Evolutionary conservation across 2,329 filamentous ascomycete species (phyloP).

Genomic region (Cladorrhinum sp.): DNA sequence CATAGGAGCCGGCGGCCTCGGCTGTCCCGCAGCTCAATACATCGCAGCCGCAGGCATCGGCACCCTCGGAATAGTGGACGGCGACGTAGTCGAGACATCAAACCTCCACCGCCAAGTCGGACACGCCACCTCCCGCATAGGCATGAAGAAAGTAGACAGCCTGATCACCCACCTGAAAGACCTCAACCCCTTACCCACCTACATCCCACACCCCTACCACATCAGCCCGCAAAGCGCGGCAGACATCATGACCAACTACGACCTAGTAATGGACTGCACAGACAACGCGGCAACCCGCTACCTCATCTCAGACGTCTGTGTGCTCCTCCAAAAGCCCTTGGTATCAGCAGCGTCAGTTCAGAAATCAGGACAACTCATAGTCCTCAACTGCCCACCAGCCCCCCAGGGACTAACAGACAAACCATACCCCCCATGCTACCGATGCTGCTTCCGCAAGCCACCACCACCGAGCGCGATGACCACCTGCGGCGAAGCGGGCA

Average conservation of each 20-base stretch:
- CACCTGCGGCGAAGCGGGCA: constrained; percentile 88
- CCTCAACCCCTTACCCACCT: constrained; percentile 69
- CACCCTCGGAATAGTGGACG: constrained; percentile 79
- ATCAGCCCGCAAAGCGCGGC: constrained; percentile 68
- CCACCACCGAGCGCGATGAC: constrained; percentile 79
- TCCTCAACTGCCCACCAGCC: constrained; percentile 76
- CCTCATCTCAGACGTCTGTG: constrained; percentile 85
- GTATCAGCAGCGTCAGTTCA: constrained; percentile 87
- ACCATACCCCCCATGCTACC: constrained; percentile 78
- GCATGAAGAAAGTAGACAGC: constrained; percentile 77
- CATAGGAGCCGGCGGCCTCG: constrained; percentile 83
- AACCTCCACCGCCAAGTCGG: constrained; percentile 92
- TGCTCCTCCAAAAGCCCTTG: constrained; percentile 73
- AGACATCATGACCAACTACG: constrained; percentile 65
- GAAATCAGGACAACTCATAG: constrained; percentile 84
- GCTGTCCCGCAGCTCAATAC: constrained; percentile 90
- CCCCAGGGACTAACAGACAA: constrained; percentile 49
- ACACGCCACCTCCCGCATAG: constrained; percentile 68
- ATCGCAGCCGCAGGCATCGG: constrained; percentile 86
- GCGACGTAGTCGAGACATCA: constrained; percentile 80
- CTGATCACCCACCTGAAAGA: constrained; percentile 55
- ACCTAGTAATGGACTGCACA: constrained; percentile 89
- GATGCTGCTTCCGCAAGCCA: constrained; percentile 86
- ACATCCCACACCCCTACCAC: constrained; percentile 59
- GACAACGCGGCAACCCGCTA: constrained; percentile 91